These are phyloP conservation scores for Epicoccum sorghinum DNA, from an alignment of 2,329 filamentous ascomycete species.

Conservation along the genomic window DNA sequence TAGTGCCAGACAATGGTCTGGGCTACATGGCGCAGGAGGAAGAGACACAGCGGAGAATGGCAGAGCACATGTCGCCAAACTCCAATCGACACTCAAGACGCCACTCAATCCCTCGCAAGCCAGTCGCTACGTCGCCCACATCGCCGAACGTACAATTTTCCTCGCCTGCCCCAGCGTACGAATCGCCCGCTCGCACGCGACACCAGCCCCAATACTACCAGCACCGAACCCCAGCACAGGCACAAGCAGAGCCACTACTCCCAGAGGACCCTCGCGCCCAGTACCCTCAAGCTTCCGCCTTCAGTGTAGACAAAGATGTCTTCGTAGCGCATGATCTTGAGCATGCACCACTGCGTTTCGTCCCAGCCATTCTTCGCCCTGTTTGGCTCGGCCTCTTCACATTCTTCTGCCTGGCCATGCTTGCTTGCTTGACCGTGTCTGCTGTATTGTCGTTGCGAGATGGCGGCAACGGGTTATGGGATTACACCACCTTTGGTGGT, in stretches of 20 bases:
- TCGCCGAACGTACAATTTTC: slow-evolving; percentile 13
- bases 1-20: slow-evolving; percentile 51
- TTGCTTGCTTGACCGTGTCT: slow-evolving; percentile 72
- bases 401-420: slow-evolving; percentile 70
- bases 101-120: slow-evolving; percentile 15
- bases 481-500: slow-evolving; percentile 72
- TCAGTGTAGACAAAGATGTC: slow-evolving; percentile 43
- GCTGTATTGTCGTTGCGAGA: slow-evolving; percentile 54
- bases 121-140: slow-evolving; percentile 5
- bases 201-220: slow-evolving; percentile 12
- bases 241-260: slow-evolving; percentile 9
- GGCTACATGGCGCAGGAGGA: slow-evolving; percentile 46
- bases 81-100: slow-evolving; percentile 21
- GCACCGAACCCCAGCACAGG: slow-evolving; percentile 8
- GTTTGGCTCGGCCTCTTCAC: slow-evolving; percentile 67
- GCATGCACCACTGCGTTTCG: slow-evolving; percentile 64
- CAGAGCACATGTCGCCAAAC: slow-evolving; percentile 31
- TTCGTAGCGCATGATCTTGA: slow-evolving; percentile 56
- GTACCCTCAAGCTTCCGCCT: slow-evolving; percentile 17
- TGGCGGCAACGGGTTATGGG: slow-evolving; percentile 67
- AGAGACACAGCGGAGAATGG: slow-evolving; percentile 36
- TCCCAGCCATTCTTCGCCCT: slow-evolving; percentile 73
- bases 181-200: slow-evolving; percentile 10
- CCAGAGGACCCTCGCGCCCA: slow-evolving; percentile 6
- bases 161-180: slow-evolving; percentile 13